Base-by-base conservation (phyloP, 1,284 basidiomycete genomes). In the Papiliotrema terrestris region DNA sequence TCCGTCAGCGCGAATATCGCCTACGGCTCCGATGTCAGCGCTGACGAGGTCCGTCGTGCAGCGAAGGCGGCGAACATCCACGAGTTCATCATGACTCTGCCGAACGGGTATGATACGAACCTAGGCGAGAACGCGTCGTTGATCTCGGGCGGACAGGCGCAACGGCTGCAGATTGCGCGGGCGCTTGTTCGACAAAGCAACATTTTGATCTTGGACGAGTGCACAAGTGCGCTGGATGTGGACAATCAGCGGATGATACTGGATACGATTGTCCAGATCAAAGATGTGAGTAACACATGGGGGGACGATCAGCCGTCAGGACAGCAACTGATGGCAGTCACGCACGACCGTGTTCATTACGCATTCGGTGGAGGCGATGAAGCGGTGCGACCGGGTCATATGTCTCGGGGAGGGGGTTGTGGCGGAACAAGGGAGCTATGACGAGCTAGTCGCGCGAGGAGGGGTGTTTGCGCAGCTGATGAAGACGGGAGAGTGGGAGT, bases 101-200 rank as follows among this genome's bases (percentile, higher is more conserved):
- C 91, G 0, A 79, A 86, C 23, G 89, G 87, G 0, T 97, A 97
- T 78, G 85, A 89, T 46, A 96, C 92, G 0, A 72, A 80, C 52
- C 81, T 98, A 1, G 94, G 95, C 45, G 91, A 95, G 76, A 91
- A 92, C 70, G 92, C 90, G 0, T 78, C 83, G 17, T 82, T 92
- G 48, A 84, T 98, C 55, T 95, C 91, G 0, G 95, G 95, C 32
- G 95, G 95, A 1, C 95, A 98, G 72, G 90, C 89, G 2, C 95
- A 98, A 76, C 83, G 95, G 3, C 76, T 98, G 8, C 88, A 89
- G 67, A 92, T 98, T 61, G 95, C 95, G 0, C 83, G 95, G 2
- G 92, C 93, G 0, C 81, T 98, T 15, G 85, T 87, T n/a, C 72
- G 80, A 8, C 79, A 84, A 13, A 80, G 87, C 0, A 82, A 80